Evolutionary conservation across 768 basidiomycete species (phyloP).

Genomic region (Tylopilus cervinicoccineus): DNA sequence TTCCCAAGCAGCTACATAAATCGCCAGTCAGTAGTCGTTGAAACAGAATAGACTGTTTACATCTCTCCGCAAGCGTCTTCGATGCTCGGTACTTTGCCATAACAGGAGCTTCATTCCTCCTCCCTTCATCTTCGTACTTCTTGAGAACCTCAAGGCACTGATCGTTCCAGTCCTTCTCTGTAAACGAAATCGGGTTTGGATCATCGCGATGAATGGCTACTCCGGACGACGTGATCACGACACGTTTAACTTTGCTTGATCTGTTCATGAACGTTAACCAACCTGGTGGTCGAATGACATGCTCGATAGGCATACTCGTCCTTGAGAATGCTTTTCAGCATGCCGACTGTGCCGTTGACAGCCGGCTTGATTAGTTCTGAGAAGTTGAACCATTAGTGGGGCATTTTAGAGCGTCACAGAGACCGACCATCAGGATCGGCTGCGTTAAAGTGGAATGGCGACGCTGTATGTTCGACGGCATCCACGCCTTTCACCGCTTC

Average conservation of each 20-base stretch:
- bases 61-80: slow-evolving; percentile 63
- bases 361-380: slow-evolving; percentile 67
- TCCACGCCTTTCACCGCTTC: slow-evolving; percentile 75
- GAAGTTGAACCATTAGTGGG: background rate
- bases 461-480: slow-evolving; percentile 66
- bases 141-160: slow-evolving; percentile 35
- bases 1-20: slow-evolving; percentile 44
- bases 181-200: slow-evolving; percentile 30
- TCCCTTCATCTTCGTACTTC: slow-evolving; percentile 46
- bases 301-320: slow-evolving; percentile 36
- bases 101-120: slow-evolving; percentile 32
- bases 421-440: slow-evolving; percentile 40
- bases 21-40: background rate
- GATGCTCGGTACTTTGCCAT: slow-evolving; percentile 51
- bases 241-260: slow-evolving; percentile 51
- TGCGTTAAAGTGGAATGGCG: slow-evolving; percentile 49
- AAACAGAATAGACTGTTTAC: slow-evolving; percentile 21
- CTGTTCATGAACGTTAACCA: background rate
- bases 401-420: no score
- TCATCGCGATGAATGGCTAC: slow-evolving; percentile 41
- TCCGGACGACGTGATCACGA: slow-evolving; percentile 65
- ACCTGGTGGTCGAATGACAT: background rate
- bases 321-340: slow-evolving; percentile 57
- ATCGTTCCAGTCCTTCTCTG: slow-evolving; percentile 61
- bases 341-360: slow-evolving; percentile 61